Evolutionary conservation across 2,329 filamentous ascomycete genomes (phyloP), one percentile per base, ranked within the genome.

Genomic region (Periconia sp.): DNA sequence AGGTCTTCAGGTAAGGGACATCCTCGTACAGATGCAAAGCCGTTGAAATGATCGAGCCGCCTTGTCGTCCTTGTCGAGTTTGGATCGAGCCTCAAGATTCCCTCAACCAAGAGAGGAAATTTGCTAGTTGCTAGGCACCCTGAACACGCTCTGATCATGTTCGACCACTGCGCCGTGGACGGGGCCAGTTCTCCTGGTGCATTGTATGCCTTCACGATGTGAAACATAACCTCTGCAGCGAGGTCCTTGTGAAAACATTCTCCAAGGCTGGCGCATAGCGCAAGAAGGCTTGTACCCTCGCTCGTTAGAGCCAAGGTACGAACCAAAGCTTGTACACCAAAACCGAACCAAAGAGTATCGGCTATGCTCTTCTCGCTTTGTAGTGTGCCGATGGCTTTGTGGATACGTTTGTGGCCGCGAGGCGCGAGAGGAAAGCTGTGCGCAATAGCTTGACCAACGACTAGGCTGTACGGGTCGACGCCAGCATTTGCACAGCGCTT

Each of bases 111-210:
- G 7, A 31, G 17, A 12, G 18, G 28, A 24, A 40, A 40, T 4
- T 15, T 17, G 11, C 28, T 31, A 12, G 12, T 40, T 24, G 36
- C 26, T 9, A 40, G 21, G 28, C 7, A 30, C 9, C 9, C 28
- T 15, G 6, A 9, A 9, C 6, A 10, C 28, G 13, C 28, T 13
- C 13, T 30, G 9, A 13, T 30, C 28, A 15, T 30, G 9, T 30
- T 30, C 28, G 28, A 16, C 36, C 36, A 40, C 9, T 22, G 31
- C 23, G 9, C 18, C 19, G 33, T 24, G 3, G 29, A 32, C 7
- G 36, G 36, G 7, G 36, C 33, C 2, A 16, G 10, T n/a, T 40
- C 36, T 19, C 21, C 28, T 16, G 18, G 36, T 21, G 29, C 19
- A 4, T 40, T 19, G 15, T 23, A 22, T 8, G 24, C 5, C 17